phyloP scores from a whole-genome alignment of 345 rosid genomes.

The Eucalyptus rudis region DNA sequence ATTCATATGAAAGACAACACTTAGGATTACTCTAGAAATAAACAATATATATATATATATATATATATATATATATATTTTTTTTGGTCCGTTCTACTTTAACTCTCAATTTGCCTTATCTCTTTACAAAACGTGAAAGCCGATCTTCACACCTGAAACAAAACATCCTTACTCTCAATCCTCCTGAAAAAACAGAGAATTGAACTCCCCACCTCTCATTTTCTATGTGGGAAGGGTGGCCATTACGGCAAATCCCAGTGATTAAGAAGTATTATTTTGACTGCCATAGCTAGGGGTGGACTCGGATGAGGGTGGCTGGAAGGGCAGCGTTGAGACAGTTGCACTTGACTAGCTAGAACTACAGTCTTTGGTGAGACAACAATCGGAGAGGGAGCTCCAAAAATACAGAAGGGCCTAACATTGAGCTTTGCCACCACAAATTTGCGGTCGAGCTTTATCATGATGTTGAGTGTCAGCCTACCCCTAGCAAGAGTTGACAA shows the following conservation, averaged over 20 bases:
- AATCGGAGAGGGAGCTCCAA: background rate
- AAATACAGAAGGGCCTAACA: too few species aligned
- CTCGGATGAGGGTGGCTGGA: background rate
- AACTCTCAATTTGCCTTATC: too few species aligned
- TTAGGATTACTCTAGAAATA: background rate
- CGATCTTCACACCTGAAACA: accelerated
- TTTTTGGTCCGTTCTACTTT: accelerated
- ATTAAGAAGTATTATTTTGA: too few species aligned
- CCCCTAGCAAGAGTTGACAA: background rate
- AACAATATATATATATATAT: too few species aligned
- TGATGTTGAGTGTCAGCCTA: background rate
- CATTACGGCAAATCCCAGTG: accelerated
- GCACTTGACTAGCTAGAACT: too few species aligned
- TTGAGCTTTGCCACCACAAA: background rate
- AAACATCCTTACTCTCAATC: too few species aligned
- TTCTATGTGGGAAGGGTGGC: accelerated
- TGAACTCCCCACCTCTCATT: accelerated
- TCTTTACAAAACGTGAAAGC: accelerated
- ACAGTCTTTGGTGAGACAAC: accelerated
- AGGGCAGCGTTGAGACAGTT: accelerated
- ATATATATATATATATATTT: too few species aligned
- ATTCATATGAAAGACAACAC: background rate
- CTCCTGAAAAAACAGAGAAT: accelerated
- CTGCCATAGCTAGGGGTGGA: background rate
- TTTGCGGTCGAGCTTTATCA: background rate